These are phyloP conservation scores for Sporothrix brasiliensis DNA, from an alignment of 2,329 filamentous ascomycete genomes.

Conservation along the genomic window DNA sequence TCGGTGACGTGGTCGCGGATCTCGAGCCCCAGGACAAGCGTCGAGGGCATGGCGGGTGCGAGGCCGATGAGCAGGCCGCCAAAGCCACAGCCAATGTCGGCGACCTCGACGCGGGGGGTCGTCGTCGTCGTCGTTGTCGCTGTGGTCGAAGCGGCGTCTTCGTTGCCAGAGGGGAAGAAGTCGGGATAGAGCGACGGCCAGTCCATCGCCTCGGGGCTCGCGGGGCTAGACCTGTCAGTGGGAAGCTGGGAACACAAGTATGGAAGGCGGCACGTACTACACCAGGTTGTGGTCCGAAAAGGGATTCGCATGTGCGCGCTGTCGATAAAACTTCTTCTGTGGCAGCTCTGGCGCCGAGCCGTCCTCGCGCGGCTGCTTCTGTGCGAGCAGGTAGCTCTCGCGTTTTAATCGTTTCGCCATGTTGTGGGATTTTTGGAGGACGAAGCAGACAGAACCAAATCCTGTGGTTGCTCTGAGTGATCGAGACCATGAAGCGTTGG, in stretches of 20 bases:
- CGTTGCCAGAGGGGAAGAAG: slow-evolving; percentile 52
- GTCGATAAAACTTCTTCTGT: slow-evolving; percentile 93
- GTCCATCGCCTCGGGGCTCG: slow-evolving; percentile 81
- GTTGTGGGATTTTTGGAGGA: not conserved
- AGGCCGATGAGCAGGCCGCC: slow-evolving; percentile 87
- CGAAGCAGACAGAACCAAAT: not conserved
- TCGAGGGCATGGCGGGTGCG: slow-evolving; percentile 77
- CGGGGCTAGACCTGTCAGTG: slow-evolving; percentile 60
- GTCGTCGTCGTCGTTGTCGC: slow-evolving; percentile 38
- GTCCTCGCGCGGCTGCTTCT: slow-evolving; percentile 50
- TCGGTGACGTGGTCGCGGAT: slow-evolving; percentile 88
- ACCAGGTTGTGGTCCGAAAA: slow-evolving; percentile 90
- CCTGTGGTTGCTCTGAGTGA: not conserved
- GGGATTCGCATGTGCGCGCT: slow-evolving; percentile 95
- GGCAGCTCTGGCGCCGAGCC: slow-evolving; percentile 67
- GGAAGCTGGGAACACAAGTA: too few relatives aligned
- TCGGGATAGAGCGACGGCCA: slow-evolving; percentile 85
- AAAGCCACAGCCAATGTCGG: slow-evolving; percentile 97
- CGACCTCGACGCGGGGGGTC: slow-evolving; percentile 70
- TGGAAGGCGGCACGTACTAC: slow-evolving; percentile 58
- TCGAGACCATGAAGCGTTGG: not conserved
- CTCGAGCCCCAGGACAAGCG: slow-evolving; percentile 85
- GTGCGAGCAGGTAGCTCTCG: slow-evolving; percentile 60
- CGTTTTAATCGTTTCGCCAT: slow-evolving; percentile 64
- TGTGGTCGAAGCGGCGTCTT: slow-evolving; percentile 35